Evolutionary conservation across 108 stramenopile genomes (phyloP), one percentile per base, ranked within the genome.

Genomic region (Pseudonitzschia delicatissima): DNA sequence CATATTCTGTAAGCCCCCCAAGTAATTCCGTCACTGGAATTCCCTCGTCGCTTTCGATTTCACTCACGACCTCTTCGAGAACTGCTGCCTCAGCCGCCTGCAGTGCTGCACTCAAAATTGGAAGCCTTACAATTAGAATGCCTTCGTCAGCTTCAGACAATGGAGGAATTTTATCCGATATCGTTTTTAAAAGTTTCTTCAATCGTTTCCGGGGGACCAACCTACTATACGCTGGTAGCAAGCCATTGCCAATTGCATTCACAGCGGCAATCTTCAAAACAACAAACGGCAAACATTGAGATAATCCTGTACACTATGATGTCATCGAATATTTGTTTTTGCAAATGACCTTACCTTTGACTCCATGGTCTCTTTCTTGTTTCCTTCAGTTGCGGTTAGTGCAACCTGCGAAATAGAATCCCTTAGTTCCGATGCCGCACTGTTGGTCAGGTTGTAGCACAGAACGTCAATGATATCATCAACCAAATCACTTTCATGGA

Each of bases 31-130:
- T 6, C 1, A 39, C 11, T n/a, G 45, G 36, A 2, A 48, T 13
- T n/a, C 64, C 64, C 15, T 58, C 51, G 40, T 70, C 47, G 1
- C 20, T 63, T 15, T 76, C 77, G 23, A 76, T 34, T 0, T 49
- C 77, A 32, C 69, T 51, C 23, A 63, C 68, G 17, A 82, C 60
- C 47, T 69, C 76, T 50, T 82, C 49, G 2, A 71, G 59, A 45
- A 81, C 47, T 42, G 72, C 48, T 18, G 67, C 21, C 29, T 47
- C 58, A 64, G 73, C 66, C 9, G 67, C 59, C 45, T 70, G 65
- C 17, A 91, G 72, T 21, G 81, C 72, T 25, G 73, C 74, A 58
- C 78, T 76, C n/a, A 88, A 53, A 23, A 91, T 51, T n/a, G 90
- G 87, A 6, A 87, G 65, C 35, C 62, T 29, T 11, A 86, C 73